Conservation (phyloP, 768 basidiomycete genomes). For the Termitomyces sp. region DNA sequence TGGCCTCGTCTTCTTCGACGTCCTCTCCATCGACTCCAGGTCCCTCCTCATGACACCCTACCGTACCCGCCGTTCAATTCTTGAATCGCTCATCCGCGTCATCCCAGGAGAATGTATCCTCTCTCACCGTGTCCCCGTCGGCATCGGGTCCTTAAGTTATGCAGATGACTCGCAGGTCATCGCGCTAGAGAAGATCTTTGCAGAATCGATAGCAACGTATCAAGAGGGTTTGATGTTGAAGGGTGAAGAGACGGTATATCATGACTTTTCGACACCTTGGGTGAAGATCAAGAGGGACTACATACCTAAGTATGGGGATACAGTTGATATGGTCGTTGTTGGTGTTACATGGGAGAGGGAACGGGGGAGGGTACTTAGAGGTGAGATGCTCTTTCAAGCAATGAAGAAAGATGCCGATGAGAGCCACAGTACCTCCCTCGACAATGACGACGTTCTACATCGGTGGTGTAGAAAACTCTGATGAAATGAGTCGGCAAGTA, state of each 20-base stretch:
- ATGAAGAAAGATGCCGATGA: background rate
- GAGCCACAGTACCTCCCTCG: slow-evolving; percentile 53
- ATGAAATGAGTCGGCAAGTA: slow-evolving; percentile 34
- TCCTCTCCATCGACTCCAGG: slow-evolving; percentile 62
- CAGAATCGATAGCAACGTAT: slow-evolving; percentile 40
- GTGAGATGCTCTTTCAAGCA: slow-evolving; percentile 28
- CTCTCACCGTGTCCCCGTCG: slow-evolving; percentile 47
- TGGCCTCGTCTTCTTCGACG: slow-evolving; percentile 83
- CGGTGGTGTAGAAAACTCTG: slow-evolving; percentile 54
- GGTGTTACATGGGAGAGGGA: slow-evolving; percentile 79
- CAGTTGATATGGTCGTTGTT: slow-evolving; percentile 70
- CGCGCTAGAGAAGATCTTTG: slow-evolving; percentile 29
- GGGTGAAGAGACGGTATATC: slow-evolving; percentile 61
- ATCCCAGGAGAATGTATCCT: slow-evolving; percentile 63
- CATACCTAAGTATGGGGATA: slow-evolving; percentile 79
- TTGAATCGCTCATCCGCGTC: slow-evolving; percentile 50
- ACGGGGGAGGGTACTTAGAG: slow-evolving; percentile 70
- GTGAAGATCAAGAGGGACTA: slow-evolving; percentile 90
- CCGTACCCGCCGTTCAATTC: slow-evolving; percentile 45
- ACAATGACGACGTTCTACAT: slow-evolving; percentile 79
- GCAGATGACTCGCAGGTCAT: background rate
- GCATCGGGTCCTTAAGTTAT: slow-evolving; percentile 20
- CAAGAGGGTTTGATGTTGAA: slow-evolving; percentile 80
- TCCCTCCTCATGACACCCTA: slow-evolving; percentile 57
- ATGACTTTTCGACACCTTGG: slow-evolving; percentile 64